A percentile compares a stretch with the other conserved stretches of the same genome.
phyloP scores from a whole-genome alignment of 768 basidiomycete species.

The Lentinus brumalis region DNA sequence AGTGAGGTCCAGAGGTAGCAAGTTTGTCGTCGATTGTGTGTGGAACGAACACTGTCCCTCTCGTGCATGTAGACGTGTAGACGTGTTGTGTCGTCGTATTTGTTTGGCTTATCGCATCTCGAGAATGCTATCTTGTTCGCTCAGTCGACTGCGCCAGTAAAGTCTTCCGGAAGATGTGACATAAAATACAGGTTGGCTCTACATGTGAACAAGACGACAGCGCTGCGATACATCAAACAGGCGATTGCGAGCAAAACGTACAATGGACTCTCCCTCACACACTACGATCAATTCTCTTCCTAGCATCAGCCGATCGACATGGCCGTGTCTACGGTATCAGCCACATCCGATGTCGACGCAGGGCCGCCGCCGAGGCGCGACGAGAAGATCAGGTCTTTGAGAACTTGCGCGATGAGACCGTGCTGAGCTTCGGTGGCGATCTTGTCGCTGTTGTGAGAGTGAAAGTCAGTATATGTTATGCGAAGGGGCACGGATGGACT shows the following conservation, averaged over 20 bases:
- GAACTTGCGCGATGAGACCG: slow-evolving; percentile 88
- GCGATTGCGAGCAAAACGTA: slow-evolving; percentile 7
- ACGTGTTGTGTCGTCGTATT: not conserved
- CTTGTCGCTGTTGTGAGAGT: slow-evolving; percentile 60
- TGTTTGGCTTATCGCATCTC: not conserved
- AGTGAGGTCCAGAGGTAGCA: not conserved
- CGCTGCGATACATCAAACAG: slow-evolving; percentile 11
- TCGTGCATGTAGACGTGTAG: not conserved
- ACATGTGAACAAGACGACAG: slow-evolving; percentile 11
- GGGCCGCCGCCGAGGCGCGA: slow-evolving; percentile 34
- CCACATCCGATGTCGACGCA: slow-evolving; percentile 11
- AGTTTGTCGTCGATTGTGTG: not conserved
- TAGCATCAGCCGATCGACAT: slow-evolving; percentile 36
- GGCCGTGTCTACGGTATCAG: slow-evolving; percentile 38
- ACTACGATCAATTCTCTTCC: not conserved
- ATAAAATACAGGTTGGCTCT: slow-evolving; percentile 12
- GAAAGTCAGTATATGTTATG: not conserved
- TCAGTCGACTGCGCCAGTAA: too few relatives aligned
- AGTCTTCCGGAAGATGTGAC: not conserved
- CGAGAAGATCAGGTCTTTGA: slow-evolving; percentile 93
- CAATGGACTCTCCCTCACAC: not conserved
- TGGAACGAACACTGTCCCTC: not conserved
- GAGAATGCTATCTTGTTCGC: not conserved
- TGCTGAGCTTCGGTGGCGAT: slow-evolving; percentile 92
- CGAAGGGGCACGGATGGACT: slow-evolving; percentile 19